Conservation (phyloP, 2,329 filamentous ascomycete genomes). For the Beauveria rudraprayagi region DNA sequence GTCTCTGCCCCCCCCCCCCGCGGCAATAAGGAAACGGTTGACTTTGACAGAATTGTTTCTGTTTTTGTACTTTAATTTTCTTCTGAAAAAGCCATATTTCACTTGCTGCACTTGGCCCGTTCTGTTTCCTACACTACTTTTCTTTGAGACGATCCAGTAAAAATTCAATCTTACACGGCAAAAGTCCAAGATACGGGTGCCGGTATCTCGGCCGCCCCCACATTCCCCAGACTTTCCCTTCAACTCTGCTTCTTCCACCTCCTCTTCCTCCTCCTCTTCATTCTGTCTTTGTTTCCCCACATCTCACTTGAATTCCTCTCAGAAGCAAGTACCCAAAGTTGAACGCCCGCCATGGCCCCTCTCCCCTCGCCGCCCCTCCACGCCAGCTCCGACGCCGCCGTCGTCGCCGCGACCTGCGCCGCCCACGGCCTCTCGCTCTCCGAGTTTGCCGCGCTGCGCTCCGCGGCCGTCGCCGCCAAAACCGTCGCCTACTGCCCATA, state of each 20-base stretch:
- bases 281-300: background rate
- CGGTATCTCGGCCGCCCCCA: no score
- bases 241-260: background rate
- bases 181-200: no score
- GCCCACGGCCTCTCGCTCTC: constrained; percentile 43
- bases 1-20: constrained; percentile 3
- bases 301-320: background rate
- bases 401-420: constrained; percentile 21
- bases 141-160: no score
- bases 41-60: no score
- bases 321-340: no score
- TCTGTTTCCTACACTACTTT: no score
- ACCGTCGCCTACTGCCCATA: constrained; percentile 83
- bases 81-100: background rate
- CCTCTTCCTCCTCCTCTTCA: no score
- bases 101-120: background rate
- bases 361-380: constrained; percentile 16
- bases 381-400: constrained; percentile 20
- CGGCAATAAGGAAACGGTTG: background rate
- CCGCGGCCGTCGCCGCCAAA: constrained; percentile 63
- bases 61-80: no score
- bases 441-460: constrained; percentile 58
- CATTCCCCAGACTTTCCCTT: background rate
- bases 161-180: no score
- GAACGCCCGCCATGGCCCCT: no score